Evolutionary conservation across 345 rosid species (phyloP), one percentile per base, ranked within the genome.

Genomic region (Atalantia buxifolia): DNA sequence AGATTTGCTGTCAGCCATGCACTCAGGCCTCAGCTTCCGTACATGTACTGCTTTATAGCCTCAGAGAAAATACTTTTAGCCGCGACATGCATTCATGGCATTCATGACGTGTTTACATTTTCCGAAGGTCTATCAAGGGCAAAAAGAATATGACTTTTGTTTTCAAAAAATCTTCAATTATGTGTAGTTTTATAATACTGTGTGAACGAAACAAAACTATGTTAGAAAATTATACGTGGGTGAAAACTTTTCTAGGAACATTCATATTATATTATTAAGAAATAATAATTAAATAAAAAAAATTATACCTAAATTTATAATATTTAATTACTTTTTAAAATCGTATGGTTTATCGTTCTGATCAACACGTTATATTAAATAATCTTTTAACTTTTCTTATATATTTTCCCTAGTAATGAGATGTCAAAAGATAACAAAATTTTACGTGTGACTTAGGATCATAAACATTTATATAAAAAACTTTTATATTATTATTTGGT

Each of bases 291-390:
- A 0, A 9, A 40, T 9, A 40, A 9, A 0, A 2, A 9, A 40
- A 40, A 40, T 0, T 2, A 1, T 9, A 40, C 4, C 0, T 40
- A 40, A 40, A 40, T 40, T 9, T 40, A 40, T 0, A 9, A 9
- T 40, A 10, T 0, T 40, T 0, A 40, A 40, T 40, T 40, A 40
- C 0, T 40, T 40, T 9, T 0, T 40, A 40, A 9, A 0, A 2
- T 9, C 0, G 0, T 0, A 1, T 40, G 1, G 2, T 2, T 40
- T 9, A 0, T 40, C 3, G 0, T 40, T 2, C 2, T 9, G 0
- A 40, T 40, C 1, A 40, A 40, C 0, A 40, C 1, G 2, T 7
- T 38, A 38, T 38, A 0, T 1, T 40, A 9, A 0, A 40, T 0
- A 40, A 40, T 40, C 0, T 40, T 40, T 40, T 40, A 40, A 40